A percentile compares a stretch with the other conserved stretches of the same genome.
These are phyloP conservation scores for Sphagnum magellanicum DNA, from an alignment of 228 moss, liverwort and hornwort species.

Conservation along the genomic window DNA sequence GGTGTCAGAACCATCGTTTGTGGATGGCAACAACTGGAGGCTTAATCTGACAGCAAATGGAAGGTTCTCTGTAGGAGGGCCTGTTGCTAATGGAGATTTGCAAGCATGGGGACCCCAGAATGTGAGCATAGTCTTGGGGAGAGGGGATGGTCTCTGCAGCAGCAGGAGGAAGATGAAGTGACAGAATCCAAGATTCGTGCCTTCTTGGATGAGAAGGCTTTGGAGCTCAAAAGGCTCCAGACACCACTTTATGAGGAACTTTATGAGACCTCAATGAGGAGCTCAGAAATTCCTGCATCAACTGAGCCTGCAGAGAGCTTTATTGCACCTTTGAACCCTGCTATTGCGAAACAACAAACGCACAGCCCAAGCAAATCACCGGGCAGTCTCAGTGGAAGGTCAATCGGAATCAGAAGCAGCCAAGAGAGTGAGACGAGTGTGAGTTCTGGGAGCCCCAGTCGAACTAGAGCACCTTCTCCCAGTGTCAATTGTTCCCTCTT, in stretches of 20 bases:
- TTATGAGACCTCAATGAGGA: slow-evolving; percentile 26
- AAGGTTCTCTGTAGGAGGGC: too few relatives aligned
- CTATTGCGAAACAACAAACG: slow-evolving; percentile 23
- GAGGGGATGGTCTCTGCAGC: slow-evolving; percentile 6
- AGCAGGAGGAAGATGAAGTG: slow-evolving; percentile 40
- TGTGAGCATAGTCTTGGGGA: slow-evolving; percentile 6
- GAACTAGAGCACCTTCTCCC: slow-evolving; percentile 13
- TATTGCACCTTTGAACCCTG: slow-evolving; percentile 40
- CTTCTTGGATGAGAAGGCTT: slow-evolving; percentile 42
- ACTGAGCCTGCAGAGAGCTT: slow-evolving; percentile 37
- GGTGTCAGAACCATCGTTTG: slow-evolving; percentile 26
- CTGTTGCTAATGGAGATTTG: background rate
- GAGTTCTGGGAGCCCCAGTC: slow-evolving; percentile 40
- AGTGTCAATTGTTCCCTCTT: slow-evolving; percentile 22
- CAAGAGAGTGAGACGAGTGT: slow-evolving; percentile 47
- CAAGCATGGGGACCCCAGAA: slow-evolving; percentile 4
- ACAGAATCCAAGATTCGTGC: slow-evolving; percentile 43
- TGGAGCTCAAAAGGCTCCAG: slow-evolving; percentile 37
- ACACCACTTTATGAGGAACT: slow-evolving; percentile 41
- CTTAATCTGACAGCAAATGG: background rate
- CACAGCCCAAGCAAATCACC: slow-evolving; percentile 25
- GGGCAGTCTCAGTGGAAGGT: slow-evolving; percentile 30
- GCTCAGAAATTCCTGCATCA: slow-evolving; percentile 12
- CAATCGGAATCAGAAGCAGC: slow-evolving; percentile 30
- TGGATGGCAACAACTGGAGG: slow-evolving; percentile 4